Conservation (phyloP, 106 monocot species). For the Allium fistulosum region DNA sequence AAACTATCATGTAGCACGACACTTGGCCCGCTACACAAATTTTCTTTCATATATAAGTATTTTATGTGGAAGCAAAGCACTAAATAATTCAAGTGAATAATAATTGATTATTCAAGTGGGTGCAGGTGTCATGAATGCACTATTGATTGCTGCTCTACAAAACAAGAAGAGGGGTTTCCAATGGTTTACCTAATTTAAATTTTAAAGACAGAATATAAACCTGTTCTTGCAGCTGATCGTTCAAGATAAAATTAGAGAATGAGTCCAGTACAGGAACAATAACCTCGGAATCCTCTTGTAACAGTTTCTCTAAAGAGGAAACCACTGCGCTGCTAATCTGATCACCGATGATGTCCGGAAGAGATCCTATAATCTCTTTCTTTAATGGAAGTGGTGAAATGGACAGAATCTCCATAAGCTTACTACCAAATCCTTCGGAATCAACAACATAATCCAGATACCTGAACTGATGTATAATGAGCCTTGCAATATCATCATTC, state of each 20-base stretch:
- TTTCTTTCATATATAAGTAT: too few relatives aligned
- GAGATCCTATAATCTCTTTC: conserved; percentile 83
- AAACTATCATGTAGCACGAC: too few relatives aligned
- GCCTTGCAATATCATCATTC: conserved; percentile 56
- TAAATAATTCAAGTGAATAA: too few relatives aligned
- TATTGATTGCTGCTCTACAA: too few relatives aligned
- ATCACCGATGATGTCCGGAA: conserved; percentile 85
- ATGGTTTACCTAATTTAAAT: neutral
- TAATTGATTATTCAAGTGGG: too few relatives aligned
- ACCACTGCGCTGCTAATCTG: conserved; percentile 27
- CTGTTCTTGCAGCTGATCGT: conserved; percentile 77
- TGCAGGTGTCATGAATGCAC: too few relatives aligned
- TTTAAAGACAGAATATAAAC: conserved; percentile 8
- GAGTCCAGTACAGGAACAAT: conserved; percentile 77
- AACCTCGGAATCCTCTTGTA: conserved; percentile 74
- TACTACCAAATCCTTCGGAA: conserved; percentile 43
- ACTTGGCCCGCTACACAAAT: too few relatives aligned
- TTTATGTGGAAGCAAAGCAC: too few relatives aligned
- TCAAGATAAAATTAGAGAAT: conserved; percentile 70
- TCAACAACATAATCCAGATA: conserved; percentile 92
- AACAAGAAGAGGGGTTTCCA: too few relatives aligned
- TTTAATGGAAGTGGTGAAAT: conserved; percentile 62
- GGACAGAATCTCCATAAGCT: conserved; percentile 75
- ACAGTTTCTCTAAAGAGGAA: conserved; percentile 47
- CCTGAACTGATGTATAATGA: conserved; percentile 82